Conservation (phyloP, 139 green algal species). For the Picochlorum sp. region DNA sequence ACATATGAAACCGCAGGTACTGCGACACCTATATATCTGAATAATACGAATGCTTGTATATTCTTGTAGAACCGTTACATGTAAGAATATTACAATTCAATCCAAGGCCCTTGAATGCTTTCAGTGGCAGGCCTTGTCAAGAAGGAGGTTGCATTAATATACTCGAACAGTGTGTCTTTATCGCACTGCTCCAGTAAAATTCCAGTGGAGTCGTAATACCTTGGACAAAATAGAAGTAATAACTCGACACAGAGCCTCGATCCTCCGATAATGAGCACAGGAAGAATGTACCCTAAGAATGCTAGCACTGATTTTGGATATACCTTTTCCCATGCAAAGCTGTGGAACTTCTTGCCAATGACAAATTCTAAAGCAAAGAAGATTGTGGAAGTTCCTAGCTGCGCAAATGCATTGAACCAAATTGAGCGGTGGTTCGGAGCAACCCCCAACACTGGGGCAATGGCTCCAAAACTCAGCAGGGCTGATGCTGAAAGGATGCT, state of each 20-base stretch:
- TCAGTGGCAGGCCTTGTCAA: neutral
- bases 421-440: constrained; percentile 16
- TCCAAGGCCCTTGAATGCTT: neutral
- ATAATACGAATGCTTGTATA: too few species aligned
- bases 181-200: constrained; percentile 30
- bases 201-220: constrained; percentile 1
- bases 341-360: constrained; percentile 19
- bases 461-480: constrained; percentile 29
- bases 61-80: neutral
- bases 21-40: too few species aligned
- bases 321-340: constrained; percentile 18
- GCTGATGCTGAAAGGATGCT: constrained; percentile 32
- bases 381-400: constrained; percentile 13
- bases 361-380: constrained; percentile 19
- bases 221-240: constrained; percentile 25
- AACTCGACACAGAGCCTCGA: constrained; percentile 15
- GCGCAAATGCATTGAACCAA: constrained; percentile 24
- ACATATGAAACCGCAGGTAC: too few species aligned
- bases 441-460: constrained; percentile 10
- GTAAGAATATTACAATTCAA: neutral
- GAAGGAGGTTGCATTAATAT: neutral
- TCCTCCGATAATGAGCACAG: constrained; percentile 10
- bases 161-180: constrained; percentile 24
- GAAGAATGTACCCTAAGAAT: neutral
- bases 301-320: neutral